These are phyloP conservation scores for Limtongozyma cylindracea DNA, from an alignment of 805 yeast genomes.

Conservation along the genomic window DNA sequence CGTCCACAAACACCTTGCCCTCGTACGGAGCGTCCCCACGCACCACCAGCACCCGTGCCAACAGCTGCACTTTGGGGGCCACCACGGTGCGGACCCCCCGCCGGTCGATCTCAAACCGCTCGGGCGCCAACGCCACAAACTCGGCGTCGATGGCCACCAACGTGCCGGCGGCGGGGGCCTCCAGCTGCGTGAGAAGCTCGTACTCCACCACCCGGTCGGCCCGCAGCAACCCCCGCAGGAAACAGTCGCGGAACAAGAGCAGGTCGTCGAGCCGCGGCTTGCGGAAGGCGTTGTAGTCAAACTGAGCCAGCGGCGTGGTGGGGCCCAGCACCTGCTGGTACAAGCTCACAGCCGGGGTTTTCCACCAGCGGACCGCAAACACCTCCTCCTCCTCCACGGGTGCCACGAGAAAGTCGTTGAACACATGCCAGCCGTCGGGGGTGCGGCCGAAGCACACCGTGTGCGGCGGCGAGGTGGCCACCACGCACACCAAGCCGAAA, in stretches of 20 bases:
- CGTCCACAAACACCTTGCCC: constrained; percentile 77
- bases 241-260: constrained; percentile 50
- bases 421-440: too few relatives aligned
- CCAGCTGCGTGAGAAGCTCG: constrained; percentile 34
- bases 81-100: constrained; percentile 47
- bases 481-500: constrained; percentile 45
- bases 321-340: constrained; percentile 26
- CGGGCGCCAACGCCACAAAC: constrained; percentile 65
- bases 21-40: constrained; percentile 42
- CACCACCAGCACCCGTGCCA: constrained; percentile 77
- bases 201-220: constrained; percentile 35
- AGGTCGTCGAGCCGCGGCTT: constrained; percentile 20
- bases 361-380: constrained; percentile 58
- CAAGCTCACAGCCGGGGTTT: constrained; percentile 47
- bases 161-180: constrained; percentile 53
- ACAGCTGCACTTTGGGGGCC: constrained; percentile 47
- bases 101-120: constrained; percentile 50
- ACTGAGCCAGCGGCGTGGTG: constrained; percentile 17
- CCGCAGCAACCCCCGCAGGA: constrained; percentile 42
- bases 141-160: constrained; percentile 92
- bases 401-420: constrained; percentile 77
- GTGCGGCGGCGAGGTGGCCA: constrained; percentile 18
- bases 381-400: constrained; percentile 59
- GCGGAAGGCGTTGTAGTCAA: constrained; percentile 5
- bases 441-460: constrained; percentile 11